These are phyloP conservation scores for Zymoseptoria pseudotritici DNA, from an alignment of 2,329 filamentous ascomycete species.

Conservation along the genomic window DNA sequence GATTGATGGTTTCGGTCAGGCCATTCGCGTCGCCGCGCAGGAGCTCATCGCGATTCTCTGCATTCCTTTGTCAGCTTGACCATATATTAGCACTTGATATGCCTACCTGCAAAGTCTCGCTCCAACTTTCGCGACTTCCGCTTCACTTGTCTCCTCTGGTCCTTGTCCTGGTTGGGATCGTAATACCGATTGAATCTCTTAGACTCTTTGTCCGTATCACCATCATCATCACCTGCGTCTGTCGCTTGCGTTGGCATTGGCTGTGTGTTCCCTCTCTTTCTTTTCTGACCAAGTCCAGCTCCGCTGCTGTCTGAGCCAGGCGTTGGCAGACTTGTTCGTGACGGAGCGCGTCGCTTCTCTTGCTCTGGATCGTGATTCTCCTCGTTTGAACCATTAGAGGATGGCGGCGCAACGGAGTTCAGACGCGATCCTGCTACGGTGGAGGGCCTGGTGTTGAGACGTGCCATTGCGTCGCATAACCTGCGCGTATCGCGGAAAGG, in stretches of 20 bases:
- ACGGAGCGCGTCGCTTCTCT: slow-evolving; percentile 16
- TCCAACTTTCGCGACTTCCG: slow-evolving; percentile 62
- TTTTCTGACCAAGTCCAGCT: slow-evolving; percentile 14
- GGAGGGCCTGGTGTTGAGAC: slow-evolving; percentile 15
- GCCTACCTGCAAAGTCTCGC: slow-evolving; percentile 51
- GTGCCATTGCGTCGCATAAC: slow-evolving; percentile 13
- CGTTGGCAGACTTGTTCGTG: slow-evolving; percentile 26
- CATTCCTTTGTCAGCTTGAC: slow-evolving; percentile 27
- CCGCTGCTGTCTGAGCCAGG: slow-evolving; percentile 27
- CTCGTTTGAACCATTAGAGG: slow-evolving; percentile 34
- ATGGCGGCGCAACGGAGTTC: slow-evolving; percentile 9
- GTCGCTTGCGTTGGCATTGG: slow-evolving; percentile 7
- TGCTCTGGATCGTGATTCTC: slow-evolving; percentile 32
- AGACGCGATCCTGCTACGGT: slow-evolving; percentile 10
- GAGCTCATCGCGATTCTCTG: slow-evolving; percentile 65
- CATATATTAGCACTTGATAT: background rate
- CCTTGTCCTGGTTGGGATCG: slow-evolving; percentile 74
- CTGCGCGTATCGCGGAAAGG: background rate
- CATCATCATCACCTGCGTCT: slow-evolving; percentile 22
- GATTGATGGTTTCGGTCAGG: slow-evolving; percentile 18
- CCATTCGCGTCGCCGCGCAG: slow-evolving; percentile 55
- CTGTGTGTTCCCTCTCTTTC: slow-evolving; percentile 9
- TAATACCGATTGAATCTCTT: slow-evolving; percentile 45
- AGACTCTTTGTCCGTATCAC: slow-evolving; percentile 20
- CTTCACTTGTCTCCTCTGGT: slow-evolving; percentile 64